phyloP scores from a whole-genome alignment of 306 rosid species.

The Ammopiptanthus mongolicus region DNA sequence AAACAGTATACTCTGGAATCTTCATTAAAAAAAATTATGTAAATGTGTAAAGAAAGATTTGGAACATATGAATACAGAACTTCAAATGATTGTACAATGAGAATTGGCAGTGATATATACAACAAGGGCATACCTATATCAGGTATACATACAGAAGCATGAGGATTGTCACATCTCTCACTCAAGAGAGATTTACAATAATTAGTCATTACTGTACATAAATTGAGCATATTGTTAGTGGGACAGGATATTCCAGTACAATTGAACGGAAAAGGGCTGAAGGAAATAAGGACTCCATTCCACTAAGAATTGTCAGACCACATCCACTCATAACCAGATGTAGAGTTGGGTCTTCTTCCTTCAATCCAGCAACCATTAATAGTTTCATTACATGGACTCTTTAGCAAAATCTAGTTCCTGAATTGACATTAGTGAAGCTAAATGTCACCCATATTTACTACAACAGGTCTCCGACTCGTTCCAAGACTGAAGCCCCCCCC shows the following conservation, averaged over 20 bases:
- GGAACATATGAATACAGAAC: not conserved
- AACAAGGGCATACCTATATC: slow-evolving; percentile 48
- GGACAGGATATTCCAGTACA: slow-evolving; percentile 57
- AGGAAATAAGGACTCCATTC: slow-evolving; percentile 55
- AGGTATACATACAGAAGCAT: slow-evolving; percentile 63
- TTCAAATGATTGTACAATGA: slow-evolving; percentile 1
- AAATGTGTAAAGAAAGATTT: not conserved
- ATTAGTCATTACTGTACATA: slow-evolving; percentile 53
- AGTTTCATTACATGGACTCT: slow-evolving; percentile 41
- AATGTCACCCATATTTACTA: slow-evolving; percentile 57
- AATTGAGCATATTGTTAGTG: slow-evolving; percentile 29
- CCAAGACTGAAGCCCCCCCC: slow-evolving; percentile 56
- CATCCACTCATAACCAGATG: slow-evolving; percentile 51
- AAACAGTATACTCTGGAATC: not conserved
- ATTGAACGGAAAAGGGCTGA: slow-evolving; percentile 18
- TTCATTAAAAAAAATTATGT: not conserved
- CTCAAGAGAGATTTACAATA: slow-evolving; percentile 29
- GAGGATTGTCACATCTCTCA: slow-evolving; percentile 57
- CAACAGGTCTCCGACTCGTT: slow-evolving; percentile 76
- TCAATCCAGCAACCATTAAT: slow-evolving; percentile 78
- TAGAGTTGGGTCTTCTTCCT: slow-evolving; percentile 55
- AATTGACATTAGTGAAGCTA: slow-evolving; percentile 49
- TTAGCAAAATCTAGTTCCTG: slow-evolving; percentile 56
- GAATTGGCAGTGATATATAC: not conserved
- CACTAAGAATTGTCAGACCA: slow-evolving; percentile 79